Evolutionary conservation across 345 rosid genomes (phyloP).

Genomic region (Cardamine chenopodiifolia): DNA sequence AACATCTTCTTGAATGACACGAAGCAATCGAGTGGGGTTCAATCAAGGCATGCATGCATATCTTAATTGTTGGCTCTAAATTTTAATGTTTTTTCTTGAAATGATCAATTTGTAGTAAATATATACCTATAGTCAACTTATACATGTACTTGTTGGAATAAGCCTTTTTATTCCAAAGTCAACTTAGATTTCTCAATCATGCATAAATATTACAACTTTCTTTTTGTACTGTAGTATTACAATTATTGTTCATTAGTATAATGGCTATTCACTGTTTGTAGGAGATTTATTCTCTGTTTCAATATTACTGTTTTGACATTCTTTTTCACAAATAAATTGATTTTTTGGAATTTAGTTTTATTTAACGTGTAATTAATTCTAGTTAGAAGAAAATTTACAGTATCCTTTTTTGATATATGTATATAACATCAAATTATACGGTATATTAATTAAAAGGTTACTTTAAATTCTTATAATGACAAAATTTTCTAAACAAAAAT

Average conservation of each 20-base stretch:
- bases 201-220: conserved; percentile 12
- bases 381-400: neutral
- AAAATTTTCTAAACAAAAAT: neutral
- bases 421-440: neutral
- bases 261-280: conserved; percentile 20
- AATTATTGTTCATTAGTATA: conserved; percentile 16
- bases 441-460: neutral
- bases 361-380: neutral
- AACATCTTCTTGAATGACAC: conserved; percentile 21
- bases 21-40: conserved; percentile 38
- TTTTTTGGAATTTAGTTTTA: neutral
- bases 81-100: conserved; percentile 10
- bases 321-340: neutral
- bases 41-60: conserved; percentile 45
- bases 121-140: conserved; percentile 29
- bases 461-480: neutral
- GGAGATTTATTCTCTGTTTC: neutral
- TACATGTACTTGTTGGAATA: conserved; percentile 35
- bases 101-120: conserved; percentile 25
- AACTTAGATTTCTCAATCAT: conserved; percentile 45
- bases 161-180: conserved; percentile 34
- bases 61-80: conserved; percentile 3
- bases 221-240: conserved; percentile 18
- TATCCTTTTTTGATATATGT: neutral
- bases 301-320: neutral